These are phyloP conservation scores for Ceratorhiza oryzae-sativae DNA, from an alignment of 1,284 basidiomycete species.

Conservation along the genomic window DNA sequence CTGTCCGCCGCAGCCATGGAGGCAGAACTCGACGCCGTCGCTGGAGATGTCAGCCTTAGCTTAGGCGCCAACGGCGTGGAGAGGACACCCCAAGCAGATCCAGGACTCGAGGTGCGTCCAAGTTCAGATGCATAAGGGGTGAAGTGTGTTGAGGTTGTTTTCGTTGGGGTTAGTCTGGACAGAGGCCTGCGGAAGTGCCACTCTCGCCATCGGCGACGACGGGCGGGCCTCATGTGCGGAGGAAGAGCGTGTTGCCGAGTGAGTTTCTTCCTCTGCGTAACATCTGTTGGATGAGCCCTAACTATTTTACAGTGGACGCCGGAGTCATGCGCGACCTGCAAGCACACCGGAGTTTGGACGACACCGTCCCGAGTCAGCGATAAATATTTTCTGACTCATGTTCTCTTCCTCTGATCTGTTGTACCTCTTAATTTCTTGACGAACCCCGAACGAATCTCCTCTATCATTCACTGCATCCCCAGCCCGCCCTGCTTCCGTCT, in stretches of 20 bases:
- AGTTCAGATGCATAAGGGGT: constrained; percentile 52
- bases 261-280: constrained; percentile 46
- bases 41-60: constrained; percentile 66
- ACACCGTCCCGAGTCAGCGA: constrained; percentile 36
- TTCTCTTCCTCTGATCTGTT: constrained; percentile 3
- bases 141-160: constrained; percentile 6
- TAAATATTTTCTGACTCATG: not conserved
- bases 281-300: constrained; percentile 44
- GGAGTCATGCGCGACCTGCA: constrained; percentile 87
- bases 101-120: constrained; percentile 78
- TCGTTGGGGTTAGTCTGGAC: not conserved
- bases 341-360: constrained; percentile 80
- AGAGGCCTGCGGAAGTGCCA: constrained; percentile 21
- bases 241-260: constrained; percentile 88
- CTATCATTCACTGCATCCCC: constrained; percentile 3
- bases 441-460: constrained; percentile 37
- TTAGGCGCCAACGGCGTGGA: constrained; percentile 81
- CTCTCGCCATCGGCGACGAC: constrained; percentile 33
- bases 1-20: constrained; percentile 86
- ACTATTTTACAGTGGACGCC: constrained; percentile 73
- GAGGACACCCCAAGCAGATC: constrained; percentile 87
- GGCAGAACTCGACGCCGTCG: constrained; percentile 48
- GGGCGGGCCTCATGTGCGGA: constrained; percentile 68
- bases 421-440: constrained; percentile 12
- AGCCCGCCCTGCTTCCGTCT: constrained; percentile 1